These are phyloP conservation scores for Tritrichomonas foetus DNA, from an alignment of 208 protist genomes.

Conservation along the genomic window DNA sequence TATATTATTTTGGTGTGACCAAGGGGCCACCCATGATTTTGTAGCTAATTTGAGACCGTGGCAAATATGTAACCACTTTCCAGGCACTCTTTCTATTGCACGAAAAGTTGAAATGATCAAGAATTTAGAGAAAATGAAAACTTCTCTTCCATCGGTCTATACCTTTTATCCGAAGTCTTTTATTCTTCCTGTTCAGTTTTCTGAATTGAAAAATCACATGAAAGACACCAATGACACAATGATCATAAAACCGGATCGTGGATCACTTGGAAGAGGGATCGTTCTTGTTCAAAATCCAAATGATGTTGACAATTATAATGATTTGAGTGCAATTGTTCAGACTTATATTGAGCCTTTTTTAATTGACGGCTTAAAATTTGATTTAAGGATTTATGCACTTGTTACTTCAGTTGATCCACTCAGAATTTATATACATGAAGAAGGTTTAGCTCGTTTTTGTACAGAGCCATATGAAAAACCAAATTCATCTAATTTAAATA, in stretches of 20 bases:
- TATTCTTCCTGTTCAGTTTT: not conserved
- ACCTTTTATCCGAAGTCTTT: slow-evolving; percentile 14
- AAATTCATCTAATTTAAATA: slow-evolving; percentile 40
- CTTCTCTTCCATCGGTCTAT: not conserved
- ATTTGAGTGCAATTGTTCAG: slow-evolving; percentile 29
- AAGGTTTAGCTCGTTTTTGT: slow-evolving; percentile 54
- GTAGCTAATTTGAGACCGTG: not conserved
- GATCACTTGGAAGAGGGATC: slow-evolving; percentile 41
- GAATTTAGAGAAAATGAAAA: not conserved
- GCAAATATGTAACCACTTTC: not conserved
- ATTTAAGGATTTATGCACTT: slow-evolving; percentile 45
- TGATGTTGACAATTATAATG: not conserved
- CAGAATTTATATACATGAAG: slow-evolving; percentile 56
- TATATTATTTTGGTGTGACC: not conserved
- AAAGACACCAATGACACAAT: not conserved
- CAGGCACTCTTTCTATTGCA: not conserved
- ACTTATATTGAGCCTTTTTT: slow-evolving; percentile 39
- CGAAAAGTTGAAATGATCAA: not conserved
- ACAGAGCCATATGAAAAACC: slow-evolving; percentile 53
- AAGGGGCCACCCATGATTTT: not conserved
- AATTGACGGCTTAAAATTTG: slow-evolving; percentile 45
- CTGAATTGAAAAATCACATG: not conserved
- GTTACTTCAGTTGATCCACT: slow-evolving; percentile 47
- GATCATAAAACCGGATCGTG: slow-evolving; percentile 45
- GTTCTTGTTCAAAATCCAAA: slow-evolving; percentile 11